Base-by-base conservation (phyloP, 768 basidiomycete genomes). In the Podaxis carcinomalis region DNA sequence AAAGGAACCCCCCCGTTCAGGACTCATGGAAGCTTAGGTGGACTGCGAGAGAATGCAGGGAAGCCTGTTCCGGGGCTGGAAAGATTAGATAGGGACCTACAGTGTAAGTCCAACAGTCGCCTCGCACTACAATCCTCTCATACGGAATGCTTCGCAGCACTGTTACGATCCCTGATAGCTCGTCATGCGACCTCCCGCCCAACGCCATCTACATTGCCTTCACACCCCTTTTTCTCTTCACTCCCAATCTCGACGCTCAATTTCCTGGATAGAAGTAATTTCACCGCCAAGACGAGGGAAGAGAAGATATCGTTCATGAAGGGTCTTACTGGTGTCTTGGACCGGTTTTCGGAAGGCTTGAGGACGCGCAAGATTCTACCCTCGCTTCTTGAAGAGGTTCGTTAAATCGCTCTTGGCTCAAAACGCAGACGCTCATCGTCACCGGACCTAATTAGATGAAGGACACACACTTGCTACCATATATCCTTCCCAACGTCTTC, bases 251-350 rank as follows among this genome's bases (percentile, higher is more conserved):
- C 93, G 1, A 98, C 96, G 0, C 82, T 99, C 35, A 95, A 94
- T 69, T 99, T 98, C 75, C 78, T 99, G 57, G 96, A 98, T 68
- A 87, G 96, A 13, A 92, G 95, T 3, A 96, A 89, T 61, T 99
- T 98, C 70, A 92, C 95, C 0, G 86, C 93, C 0, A 97, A 98
- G 73, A 88, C 94, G 1, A 78, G 89, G 59, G 96, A 98, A 75
- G 97, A 98, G 70, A 98, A 98, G 71, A 89, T 97, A 27, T 91
- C 92, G 0, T 98, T 98, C 72, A 90, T 98, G 86, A 93, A 93
- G 71, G 95, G 96, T 0, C 75, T 98, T 19, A 81, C 88, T 1
- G 69, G 81, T 53, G 95, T 98, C 5, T 74, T 98, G 39, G 86
- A 86, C 58, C 85, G 81, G 50, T 98, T 99, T 73, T 90, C 91